A percentile compares a stretch with the other conserved stretches of the same genome.
Evolutionary conservation across 2,329 filamentous ascomycete species (phyloP).

Genomic region (Fusarium coffeatum): DNA sequence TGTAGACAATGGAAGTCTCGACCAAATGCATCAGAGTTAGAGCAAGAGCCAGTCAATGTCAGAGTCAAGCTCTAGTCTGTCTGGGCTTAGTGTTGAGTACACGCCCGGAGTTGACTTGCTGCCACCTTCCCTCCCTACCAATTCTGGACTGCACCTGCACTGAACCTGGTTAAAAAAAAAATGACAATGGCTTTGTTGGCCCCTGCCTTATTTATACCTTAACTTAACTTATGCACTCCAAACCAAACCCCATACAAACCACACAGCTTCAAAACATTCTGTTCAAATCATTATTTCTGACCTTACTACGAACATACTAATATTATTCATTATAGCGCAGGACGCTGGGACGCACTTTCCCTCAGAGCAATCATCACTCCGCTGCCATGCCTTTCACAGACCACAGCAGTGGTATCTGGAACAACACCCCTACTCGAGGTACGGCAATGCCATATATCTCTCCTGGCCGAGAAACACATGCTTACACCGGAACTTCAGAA

Average conservation of each 20-base stretch:
- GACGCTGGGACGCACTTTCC: neutral
- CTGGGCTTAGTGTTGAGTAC: slow-evolving; percentile 38
- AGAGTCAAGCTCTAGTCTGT: neutral
- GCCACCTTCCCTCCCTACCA: slow-evolving; percentile 35
- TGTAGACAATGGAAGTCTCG: slow-evolving; percentile 42
- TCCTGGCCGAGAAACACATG: neutral
- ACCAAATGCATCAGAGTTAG: slow-evolving; percentile 48
- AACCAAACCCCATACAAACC: slow-evolving; percentile 28
- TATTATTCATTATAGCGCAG: neutral
- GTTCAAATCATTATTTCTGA: slow-evolving; percentile 35
- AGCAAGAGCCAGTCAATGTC: slow-evolving; percentile 16
- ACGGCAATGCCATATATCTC: slow-evolving; percentile 37
- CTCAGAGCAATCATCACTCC: neutral
- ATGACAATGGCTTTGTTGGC: slow-evolving; percentile 9
- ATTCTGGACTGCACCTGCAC: slow-evolving; percentile 32
- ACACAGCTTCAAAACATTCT: slow-evolving; percentile 35
- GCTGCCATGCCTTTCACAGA: neutral
- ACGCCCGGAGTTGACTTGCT: slow-evolving; percentile 43
- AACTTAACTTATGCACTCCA: slow-evolving; percentile 25
- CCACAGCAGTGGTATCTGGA: neutral
- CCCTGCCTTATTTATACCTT: slow-evolving; percentile 2
- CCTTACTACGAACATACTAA: slow-evolving; percentile 17
- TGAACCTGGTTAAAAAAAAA: slow-evolving; percentile 20
- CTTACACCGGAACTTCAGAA: slow-evolving; percentile 42
- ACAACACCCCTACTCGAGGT: slow-evolving; percentile 58